These are phyloP conservation scores for Ceratocystis papillata DNA, from an alignment of 2,329 filamentous ascomycete genomes.

Conservation along the genomic window DNA sequence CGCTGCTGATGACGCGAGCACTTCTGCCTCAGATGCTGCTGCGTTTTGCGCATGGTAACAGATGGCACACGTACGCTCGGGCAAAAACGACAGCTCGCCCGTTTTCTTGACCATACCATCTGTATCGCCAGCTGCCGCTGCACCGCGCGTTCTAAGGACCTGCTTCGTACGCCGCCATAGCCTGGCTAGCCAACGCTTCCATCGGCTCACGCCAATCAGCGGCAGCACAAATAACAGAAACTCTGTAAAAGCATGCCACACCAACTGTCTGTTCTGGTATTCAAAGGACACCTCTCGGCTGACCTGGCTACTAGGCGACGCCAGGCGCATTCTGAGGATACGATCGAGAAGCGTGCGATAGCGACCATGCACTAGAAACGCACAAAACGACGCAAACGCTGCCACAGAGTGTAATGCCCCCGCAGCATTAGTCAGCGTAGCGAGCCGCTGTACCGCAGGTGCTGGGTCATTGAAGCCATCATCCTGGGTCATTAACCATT, in stretches of 20 bases:
- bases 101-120: conserved; percentile 41
- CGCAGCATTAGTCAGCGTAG: conserved; percentile 55
- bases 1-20: conserved; percentile 58
- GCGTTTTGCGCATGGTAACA: conserved; percentile 92
- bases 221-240: conserved; percentile 96
- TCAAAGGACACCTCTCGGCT: conserved; percentile 92
- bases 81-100: conserved; percentile 74
- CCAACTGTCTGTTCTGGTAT: conserved; percentile 91
- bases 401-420: conserved; percentile 70
- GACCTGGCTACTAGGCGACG: conserved; percentile 73
- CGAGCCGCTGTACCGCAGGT: conserved; percentile 46
- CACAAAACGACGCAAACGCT: conserved; percentile 73
- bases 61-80: conserved; percentile 89
- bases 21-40: conserved; percentile 58
- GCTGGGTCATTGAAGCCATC: conserved; percentile 59
- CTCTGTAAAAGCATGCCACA: conserved; percentile 99
- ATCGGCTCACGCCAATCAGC: conserved; percentile 85
- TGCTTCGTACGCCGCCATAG: conserved; percentile 74
- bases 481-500: conserved; percentile 66
- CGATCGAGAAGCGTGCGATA: conserved; percentile 88
- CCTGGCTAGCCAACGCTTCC: conserved; percentile 78
- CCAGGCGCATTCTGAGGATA: conserved; percentile 69
- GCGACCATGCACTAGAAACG: conserved; percentile 81
- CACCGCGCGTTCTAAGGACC: conserved; percentile 37
- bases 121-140: conserved; percentile 14